These are phyloP conservation scores for Umbelopsis isabellina DNA, from an alignment of 192 early-diverging fungal genomes.

Conservation along the genomic window DNA sequence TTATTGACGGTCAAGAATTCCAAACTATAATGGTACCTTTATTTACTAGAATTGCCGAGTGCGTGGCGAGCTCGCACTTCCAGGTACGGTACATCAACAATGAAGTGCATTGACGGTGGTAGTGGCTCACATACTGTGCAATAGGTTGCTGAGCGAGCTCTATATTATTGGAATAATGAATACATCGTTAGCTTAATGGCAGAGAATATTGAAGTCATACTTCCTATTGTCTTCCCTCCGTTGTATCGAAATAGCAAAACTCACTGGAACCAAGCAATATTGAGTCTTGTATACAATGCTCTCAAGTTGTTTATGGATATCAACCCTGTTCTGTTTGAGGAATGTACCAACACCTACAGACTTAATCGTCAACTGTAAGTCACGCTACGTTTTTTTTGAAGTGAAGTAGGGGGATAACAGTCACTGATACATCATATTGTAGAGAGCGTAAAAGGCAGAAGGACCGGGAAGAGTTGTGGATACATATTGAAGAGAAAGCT, in stretches of 20 bases:
- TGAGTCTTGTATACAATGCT: conserved; percentile 96
- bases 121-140: neutral
- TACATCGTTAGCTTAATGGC: conserved; percentile 96
- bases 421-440: neutral
- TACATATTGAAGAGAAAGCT: conserved; percentile 69
- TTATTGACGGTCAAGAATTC: conserved; percentile 93
- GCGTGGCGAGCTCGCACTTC: conserved; percentile 97
- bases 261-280: conserved; percentile 98
- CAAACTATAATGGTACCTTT: conserved; percentile 86
- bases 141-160: conserved; percentile 95
- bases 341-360: conserved; percentile 93
- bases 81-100: conserved; percentile 69
- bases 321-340: conserved; percentile 93
- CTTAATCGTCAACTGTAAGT: conserved; percentile 83
- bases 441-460: conserved; percentile 86
- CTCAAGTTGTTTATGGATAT: conserved; percentile 98
- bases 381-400: neutral
- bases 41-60: conserved; percentile 90
- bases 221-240: conserved; percentile 95
- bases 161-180: conserved; percentile 99
- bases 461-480: conserved; percentile 86
- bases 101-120: neutral
- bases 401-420: neutral
- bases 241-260: conserved; percentile 94
- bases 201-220: conserved; percentile 87